Evolutionary conservation across 441 rosid species (phyloP).

Genomic region (Isatis lusitanica): DNA sequence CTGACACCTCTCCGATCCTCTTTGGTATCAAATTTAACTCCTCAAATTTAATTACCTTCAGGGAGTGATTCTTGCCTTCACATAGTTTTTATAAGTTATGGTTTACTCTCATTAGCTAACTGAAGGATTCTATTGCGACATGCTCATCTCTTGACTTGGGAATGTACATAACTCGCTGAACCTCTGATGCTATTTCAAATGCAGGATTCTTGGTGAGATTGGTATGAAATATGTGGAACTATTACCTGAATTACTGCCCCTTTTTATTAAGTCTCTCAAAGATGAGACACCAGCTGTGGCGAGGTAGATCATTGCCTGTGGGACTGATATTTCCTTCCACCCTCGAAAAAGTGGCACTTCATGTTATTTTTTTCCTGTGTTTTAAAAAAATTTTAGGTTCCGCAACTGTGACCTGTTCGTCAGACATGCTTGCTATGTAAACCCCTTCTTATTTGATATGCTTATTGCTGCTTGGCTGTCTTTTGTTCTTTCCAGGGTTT

Average conservation of each 20-base stretch:
- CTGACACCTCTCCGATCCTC: too few species aligned
- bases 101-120: background rate
- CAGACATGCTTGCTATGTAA: too few species aligned
- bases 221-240: conserved; percentile 75
- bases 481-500: conserved; percentile 55
- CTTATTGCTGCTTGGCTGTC: too few species aligned
- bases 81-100: too few species aligned
- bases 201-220: conserved; percentile 84
- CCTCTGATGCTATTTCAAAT: conserved; percentile 21
- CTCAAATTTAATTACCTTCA: too few species aligned
- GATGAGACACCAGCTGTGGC: conserved; percentile 91
- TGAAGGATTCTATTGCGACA: background rate
- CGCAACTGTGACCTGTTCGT: too few species aligned
- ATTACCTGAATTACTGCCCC: conserved; percentile 76
- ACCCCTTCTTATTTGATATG: too few species aligned
- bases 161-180: background rate
- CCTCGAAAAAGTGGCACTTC: too few species aligned
- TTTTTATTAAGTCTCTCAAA: conserved; percentile 61
- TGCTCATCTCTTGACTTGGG: conserved; percentile 5
- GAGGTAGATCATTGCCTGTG: conserved; percentile 80
- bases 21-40: too few species aligned
- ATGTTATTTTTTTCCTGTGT: too few species aligned
- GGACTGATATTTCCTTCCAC: conserved; percentile 32
- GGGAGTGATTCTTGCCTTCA: too few species aligned
- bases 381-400: too few species aligned